Percentiles rank a stretch among this genome's conserved stretches.
Evolutionary conservation across 2,329 filamentous ascomycete genomes (phyloP).

Genomic region (Phyllosticta paracitricarpa): DNA sequence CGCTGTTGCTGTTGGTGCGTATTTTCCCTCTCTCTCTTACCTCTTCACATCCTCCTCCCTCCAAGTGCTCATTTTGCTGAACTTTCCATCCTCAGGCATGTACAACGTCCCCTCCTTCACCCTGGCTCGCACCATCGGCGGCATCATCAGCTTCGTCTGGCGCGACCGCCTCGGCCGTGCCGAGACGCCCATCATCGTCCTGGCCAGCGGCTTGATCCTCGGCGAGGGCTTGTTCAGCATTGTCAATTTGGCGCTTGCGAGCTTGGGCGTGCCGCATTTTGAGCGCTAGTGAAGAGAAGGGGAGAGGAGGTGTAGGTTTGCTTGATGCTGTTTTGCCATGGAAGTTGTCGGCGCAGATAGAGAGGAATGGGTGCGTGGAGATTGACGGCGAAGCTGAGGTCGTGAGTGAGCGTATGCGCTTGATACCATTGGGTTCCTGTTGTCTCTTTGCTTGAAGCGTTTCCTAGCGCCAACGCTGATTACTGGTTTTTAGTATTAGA

Average conservation of each 20-base stretch:
- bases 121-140: constrained; percentile 74
- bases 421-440: background rate
- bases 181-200: constrained; percentile 75
- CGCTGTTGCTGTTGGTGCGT: constrained; percentile 78
- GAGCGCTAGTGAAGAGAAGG: constrained; percentile 22
- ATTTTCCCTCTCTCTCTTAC: background rate
- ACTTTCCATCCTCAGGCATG: constrained; percentile 52
- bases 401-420: no score
- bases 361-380: no score
- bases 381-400: no score
- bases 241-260: constrained; percentile 75
- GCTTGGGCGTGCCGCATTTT: constrained; percentile 63
- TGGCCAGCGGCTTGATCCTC: constrained; percentile 82
- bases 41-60: background rate
- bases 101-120: constrained; percentile 98
- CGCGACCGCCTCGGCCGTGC: constrained; percentile 40
- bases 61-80: background rate
- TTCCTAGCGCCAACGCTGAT: no score
- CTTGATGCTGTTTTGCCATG: no score
- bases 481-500: no score
- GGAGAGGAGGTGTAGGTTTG: background rate
- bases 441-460: no score
- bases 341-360: no score
- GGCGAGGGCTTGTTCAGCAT: constrained; percentile 91
- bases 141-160: constrained; percentile 72